Percentiles rank a stretch among this genome's conserved stretches.
phyloP scores from a whole-genome alignment of 345 rosid species.

The Hibiscus trionum region DNA sequence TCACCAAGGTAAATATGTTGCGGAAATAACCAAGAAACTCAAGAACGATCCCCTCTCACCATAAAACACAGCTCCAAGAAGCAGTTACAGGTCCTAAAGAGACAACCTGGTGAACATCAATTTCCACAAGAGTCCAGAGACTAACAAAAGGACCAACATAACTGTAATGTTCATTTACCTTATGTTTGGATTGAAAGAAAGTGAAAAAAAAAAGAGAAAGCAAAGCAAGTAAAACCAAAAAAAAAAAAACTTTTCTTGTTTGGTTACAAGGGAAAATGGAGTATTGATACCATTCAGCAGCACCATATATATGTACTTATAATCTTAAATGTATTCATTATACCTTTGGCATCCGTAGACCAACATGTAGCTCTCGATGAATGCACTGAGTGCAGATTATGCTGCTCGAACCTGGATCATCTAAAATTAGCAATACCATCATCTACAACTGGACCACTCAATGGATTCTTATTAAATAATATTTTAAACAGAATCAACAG shows the following conservation, averaged over 20 bases:
- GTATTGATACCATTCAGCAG: background rate
- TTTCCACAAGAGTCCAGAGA: background rate
- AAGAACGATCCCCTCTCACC: slow-evolving; percentile 17
- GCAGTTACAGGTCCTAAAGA: background rate
- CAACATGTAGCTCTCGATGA: slow-evolving; percentile 13
- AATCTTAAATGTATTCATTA: slow-evolving; percentile 30
- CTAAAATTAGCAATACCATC: too few relatives aligned
- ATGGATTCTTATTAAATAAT: too few relatives aligned
- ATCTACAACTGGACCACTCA: too few relatives aligned
- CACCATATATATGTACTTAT: too few relatives aligned
- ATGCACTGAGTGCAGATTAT: background rate
- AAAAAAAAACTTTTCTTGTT: background rate
- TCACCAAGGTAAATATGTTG: slow-evolving; percentile 80
- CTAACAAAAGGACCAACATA: background rate
- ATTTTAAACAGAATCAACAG: too few relatives aligned
- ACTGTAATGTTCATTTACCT: background rate
- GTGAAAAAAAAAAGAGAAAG: background rate
- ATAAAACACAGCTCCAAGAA: background rate
- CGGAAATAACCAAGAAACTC: slow-evolving; percentile 79
- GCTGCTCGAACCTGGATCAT: too few relatives aligned
- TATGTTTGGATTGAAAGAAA: background rate
- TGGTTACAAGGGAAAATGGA: background rate
- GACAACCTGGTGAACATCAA: background rate
- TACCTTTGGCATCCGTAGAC: slow-evolving; percentile 28
- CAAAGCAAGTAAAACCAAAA: background rate